Evolutionary conservation across 2,329 filamentous ascomycete species (phyloP), one percentile per base, ranked within the genome.

Genomic region (Hymenoscyphus occultus): DNA sequence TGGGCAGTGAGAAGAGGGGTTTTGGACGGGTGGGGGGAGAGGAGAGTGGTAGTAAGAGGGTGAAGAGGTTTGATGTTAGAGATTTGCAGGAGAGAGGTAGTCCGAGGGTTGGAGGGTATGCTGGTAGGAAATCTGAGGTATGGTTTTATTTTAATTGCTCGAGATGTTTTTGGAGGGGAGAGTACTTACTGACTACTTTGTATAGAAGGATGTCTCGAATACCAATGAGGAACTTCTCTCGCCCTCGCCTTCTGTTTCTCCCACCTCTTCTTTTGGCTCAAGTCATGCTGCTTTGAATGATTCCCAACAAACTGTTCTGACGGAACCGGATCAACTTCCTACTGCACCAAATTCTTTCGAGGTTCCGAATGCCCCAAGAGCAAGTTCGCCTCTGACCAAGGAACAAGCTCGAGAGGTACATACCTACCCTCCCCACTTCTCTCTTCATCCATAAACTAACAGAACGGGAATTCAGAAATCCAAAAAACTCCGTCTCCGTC

Each of bases 401-500:
- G 68, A 65, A 56, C 61, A 71, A 56, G 63, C 69, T 32, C 63
- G 67, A 31, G 61, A 69, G 54, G 71, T 72, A 64, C 22, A 63
- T 64, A n/a, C 6, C 35, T 42, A 35, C 56, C 31, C n/a, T 19
- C 4, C 10, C 60, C 28, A 45, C 2, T 22, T 58, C 22, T 39
- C 19, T 40, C n/a, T 31, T 39, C 58, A n/a, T 39, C 28, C 7
- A 56, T 22, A 12, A 39, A 39, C 39, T 56, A 35, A 69, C 57
- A 22, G 22, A 51, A 22, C 6, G 56, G 40, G 42, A 39, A 62
- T 22, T 4, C 40, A 90, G 83, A 84, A 85, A 77, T 88, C 87
- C 22, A 84, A 90, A 73, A 84, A 86, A 59, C 80, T 93, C 56
- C 84, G 84, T 61, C 82, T 91, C 10, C 84, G 90, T n/a, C 84